Evolutionary conservation across 1,139 yeast genomes (phyloP), one percentile per base, ranked within the genome.

Genomic region (Geotrichum aggregatum): DNA sequence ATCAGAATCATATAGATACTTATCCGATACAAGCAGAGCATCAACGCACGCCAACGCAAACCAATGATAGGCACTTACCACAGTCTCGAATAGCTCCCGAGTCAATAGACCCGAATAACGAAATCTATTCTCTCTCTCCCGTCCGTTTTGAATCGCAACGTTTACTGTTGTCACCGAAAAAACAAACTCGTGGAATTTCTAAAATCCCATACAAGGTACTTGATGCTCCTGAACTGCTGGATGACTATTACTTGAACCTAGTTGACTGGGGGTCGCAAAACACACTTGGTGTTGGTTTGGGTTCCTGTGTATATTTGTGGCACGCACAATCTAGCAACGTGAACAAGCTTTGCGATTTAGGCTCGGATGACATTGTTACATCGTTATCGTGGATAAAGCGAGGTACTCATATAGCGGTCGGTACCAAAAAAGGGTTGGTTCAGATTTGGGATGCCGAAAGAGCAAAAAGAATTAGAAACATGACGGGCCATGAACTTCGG

Each of bases 241-340:
- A 94, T 66, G 98, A 92, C 67, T 92, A 91, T 65, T 92, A 92
- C 66, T 75, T 89, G 43, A 94, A 92, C 65, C 73, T 92, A 55
- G 87, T 92, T 1, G 98, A 92, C 67, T 92, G 99, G 99, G 96
- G 98, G 0, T 80, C 87, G 34, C 89, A 84, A 57, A 95, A 91
- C 67, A 73, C 87, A 28, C 71, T 92, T 36, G 96, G 95, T 0
- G 98, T 92, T 8, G 98, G 97, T 0, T 74, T 92, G 44, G 95
- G 95, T 0, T 82, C 87, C 52, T 78, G 87, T 49, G 96, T 91
- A 1, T 92, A 92, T 66, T 71, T 91, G 22, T 91, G 98, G 91
- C 91, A 89, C 66, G 95, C 96, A 1, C 75, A 83, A 13, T 80
- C 91, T 0, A 96, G 95, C 38, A 79, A 84, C 3, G 98, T 92